Evolutionary conservation across 352 stramenopile genomes (phyloP).

Genomic region (Thraustochytrium sp.): DNA sequence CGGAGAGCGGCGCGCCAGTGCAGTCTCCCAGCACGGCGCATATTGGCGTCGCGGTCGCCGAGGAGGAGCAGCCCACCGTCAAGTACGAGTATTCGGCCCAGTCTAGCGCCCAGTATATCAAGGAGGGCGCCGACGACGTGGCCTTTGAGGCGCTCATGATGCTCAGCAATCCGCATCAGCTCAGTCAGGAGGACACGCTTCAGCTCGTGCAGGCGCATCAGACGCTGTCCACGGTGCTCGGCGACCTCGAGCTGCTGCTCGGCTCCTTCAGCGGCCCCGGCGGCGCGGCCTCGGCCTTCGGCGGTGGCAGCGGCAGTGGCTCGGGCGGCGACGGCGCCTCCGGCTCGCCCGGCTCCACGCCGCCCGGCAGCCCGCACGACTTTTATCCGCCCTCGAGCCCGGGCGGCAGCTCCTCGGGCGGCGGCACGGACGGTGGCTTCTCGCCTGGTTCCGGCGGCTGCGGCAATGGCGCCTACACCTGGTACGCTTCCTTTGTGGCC

Average conservation of each 20-base stretch:
- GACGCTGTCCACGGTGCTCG: background rate
- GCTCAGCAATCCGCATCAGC: background rate
- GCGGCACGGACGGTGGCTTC: background rate
- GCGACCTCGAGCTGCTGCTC: background rate
- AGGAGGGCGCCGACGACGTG: conserved; percentile 11
- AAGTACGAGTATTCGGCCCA: background rate
- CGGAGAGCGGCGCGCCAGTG: background rate
- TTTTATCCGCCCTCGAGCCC: conserved; percentile 3
- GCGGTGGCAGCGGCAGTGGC: background rate
- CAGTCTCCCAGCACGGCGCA: background rate
- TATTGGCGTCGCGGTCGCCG: background rate
- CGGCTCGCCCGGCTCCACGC: background rate
- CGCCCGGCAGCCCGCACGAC: background rate
- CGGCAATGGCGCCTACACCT: background rate
- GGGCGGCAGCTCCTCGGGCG: background rate
- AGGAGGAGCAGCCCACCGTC: background rate
- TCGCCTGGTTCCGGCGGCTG: background rate
- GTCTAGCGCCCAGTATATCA: conserved; percentile 6
- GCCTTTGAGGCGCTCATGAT: conserved; percentile 26
- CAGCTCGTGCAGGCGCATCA: conserved; percentile 8
- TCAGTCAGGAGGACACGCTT: background rate
- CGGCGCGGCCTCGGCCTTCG: background rate
- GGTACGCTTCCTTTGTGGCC: background rate
- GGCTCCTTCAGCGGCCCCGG: background rate
- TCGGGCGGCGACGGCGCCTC: background rate